Evolutionary conservation across 768 basidiomycete species (phyloP).

Genomic region (Amyloporia xantha): DNA sequence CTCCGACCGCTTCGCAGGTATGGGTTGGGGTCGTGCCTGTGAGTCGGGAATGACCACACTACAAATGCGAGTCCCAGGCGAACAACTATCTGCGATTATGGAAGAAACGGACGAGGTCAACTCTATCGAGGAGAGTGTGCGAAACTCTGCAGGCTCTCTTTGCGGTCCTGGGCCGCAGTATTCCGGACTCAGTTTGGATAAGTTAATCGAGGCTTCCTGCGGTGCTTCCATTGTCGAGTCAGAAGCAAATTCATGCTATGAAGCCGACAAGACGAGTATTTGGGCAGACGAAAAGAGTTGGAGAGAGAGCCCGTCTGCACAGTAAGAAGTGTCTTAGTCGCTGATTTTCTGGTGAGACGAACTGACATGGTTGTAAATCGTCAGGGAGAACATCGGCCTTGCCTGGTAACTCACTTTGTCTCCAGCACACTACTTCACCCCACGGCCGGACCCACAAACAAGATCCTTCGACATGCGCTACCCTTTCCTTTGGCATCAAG

Average conservation of each 20-base stretch:
- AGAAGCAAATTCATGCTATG: neutral
- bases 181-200: neutral
- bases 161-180: neutral
- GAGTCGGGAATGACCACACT: constrained; percentile 1
- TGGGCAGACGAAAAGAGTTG: constrained; percentile 10
- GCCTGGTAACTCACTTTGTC: neutral
- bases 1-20: neutral
- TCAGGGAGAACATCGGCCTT: neutral
- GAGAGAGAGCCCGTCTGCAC: constrained; percentile 12
- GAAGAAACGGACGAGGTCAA: constrained; percentile 21
- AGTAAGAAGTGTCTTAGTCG: constrained; percentile 2
- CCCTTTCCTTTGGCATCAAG: no score
- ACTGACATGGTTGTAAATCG: neutral
- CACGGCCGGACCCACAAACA: no score
- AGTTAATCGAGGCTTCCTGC: neutral
- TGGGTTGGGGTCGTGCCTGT: constrained; percentile 7
- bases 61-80: constrained; percentile 13
- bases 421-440: neutral
- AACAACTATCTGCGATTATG: constrained; percentile 20
- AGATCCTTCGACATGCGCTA: neutral
- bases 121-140: constrained; percentile 8
- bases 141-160: neutral
- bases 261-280: neutral
- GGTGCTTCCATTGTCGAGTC: neutral
- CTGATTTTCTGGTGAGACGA: neutral